Evolutionary conservation across 2,329 filamentous ascomycete genomes (phyloP), one percentile per base, ranked within the genome.

Genomic region (Achaetomium macrosporum): DNA sequence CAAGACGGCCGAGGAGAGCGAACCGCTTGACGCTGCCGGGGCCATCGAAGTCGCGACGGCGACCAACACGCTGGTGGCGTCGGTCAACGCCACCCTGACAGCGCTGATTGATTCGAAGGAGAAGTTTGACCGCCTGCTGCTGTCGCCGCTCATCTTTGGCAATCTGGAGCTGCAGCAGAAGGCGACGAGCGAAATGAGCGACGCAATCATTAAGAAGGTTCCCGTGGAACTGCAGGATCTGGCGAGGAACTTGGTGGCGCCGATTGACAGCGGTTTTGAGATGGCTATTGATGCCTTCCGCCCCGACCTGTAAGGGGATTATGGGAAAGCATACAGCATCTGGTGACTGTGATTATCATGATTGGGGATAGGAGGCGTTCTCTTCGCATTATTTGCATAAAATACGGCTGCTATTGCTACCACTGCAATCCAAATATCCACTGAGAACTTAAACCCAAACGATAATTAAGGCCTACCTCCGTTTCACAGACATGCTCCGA

Each of bases 61-160:
- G 3, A 71, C 72, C 5, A 51, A 58, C 3, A 56, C 64, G 8
- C 68, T 77, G 25, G 64, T 67, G 42, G 50, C 42, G 11, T 62
- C 63, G n/a, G 71, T 76, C 55, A 68, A 73, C 57, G 49, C 58
- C 31, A 71, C 71, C 4, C 65, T 76, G 30, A 57, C 62, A 8
- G 65, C 65, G n/a, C 61, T 76, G 19, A 64, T 74, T 53, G 59
- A 53, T 11, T 61, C 67, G 29, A 75, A 75, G 63, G 66, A 63
- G 17, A 71, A 73, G 56, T 78, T 78, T 53, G 70, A 76, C 57
- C 63, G 64, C 37, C 60, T 75, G 6, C 48, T 73, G 1, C 57
- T 77, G 35, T 67, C 64, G 43, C 72, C 74, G 0, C 59, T 74
- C 35, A 73, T 78, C 35, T 62, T 74, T 37, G 41, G 73, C 15